These are phyloP conservation scores for Magnolia sinica DNA, from an alignment of 164 flowering plant genomes.

Conservation along the genomic window DNA sequence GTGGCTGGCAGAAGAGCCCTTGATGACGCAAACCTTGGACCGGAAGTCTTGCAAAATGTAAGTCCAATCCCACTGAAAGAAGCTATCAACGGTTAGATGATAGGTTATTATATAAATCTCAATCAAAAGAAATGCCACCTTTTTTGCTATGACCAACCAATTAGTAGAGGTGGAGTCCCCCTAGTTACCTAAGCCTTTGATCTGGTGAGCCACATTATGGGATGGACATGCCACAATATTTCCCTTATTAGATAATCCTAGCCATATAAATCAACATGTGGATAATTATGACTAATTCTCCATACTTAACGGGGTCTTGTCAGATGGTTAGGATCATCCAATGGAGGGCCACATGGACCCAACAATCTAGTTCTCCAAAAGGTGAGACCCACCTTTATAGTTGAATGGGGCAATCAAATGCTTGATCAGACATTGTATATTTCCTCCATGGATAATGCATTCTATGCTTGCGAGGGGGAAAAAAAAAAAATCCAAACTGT, in stretches of 20 bases:
- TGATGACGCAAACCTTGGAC: conserved; percentile 60
- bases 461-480: background rate
- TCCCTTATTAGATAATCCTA: background rate
- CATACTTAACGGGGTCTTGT: too few species aligned
- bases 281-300: background rate
- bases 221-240: background rate
- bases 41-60: conserved; percentile 42
- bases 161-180: too few species aligned
- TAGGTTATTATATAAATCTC: background rate
- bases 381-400: background rate
- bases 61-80: background rate
- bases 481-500: background rate
- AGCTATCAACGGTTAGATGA: background rate
- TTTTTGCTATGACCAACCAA: too few species aligned
- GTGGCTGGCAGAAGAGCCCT: conserved; percentile 74
- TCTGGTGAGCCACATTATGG: background rate
- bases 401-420: background rate
- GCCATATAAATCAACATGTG: background rate
- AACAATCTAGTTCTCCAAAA: background rate
- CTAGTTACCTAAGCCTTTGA: background rate
- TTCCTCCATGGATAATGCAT: background rate
- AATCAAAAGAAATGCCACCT: too few species aligned
- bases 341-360: background rate
- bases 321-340: background rate
- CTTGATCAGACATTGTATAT: background rate